Percentiles rank a stretch among this genome's conserved stretches.
phyloP scores from a whole-genome alignment of 805 yeast species.

The Naumovozyma castellii region DNA sequence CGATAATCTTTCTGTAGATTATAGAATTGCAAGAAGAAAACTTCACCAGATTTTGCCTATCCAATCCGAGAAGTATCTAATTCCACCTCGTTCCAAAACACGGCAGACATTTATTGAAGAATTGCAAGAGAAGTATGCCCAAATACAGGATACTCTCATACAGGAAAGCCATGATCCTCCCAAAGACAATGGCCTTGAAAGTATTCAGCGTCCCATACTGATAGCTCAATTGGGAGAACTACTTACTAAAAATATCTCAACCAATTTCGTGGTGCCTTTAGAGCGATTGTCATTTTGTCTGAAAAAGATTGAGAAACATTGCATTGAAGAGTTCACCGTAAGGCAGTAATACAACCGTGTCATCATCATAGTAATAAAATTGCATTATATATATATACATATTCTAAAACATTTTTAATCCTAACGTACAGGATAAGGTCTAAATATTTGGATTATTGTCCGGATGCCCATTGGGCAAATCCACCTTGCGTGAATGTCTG shows the following conservation, averaged over 20 bases:
- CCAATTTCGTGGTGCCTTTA: slow-evolving; percentile 11
- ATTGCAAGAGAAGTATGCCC: slow-evolving; percentile 19
- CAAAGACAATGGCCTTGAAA: neutral
- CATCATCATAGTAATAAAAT: neutral
- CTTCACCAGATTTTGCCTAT: slow-evolving; percentile 23
- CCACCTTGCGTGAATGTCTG: slow-evolving; percentile 29
- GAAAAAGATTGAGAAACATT: slow-evolving; percentile 7
- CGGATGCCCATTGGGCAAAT: slow-evolving; percentile 29
- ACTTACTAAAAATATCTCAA: slow-evolving; percentile 8
- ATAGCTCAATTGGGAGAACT: slow-evolving; percentile 10
- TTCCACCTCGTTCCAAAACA: neutral
- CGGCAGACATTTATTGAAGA: slow-evolving; percentile 13
- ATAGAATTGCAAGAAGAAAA: slow-evolving; percentile 24
- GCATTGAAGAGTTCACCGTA: neutral
- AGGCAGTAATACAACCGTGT: neutral
- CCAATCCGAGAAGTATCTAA: slow-evolving; percentile 3
- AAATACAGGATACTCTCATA: slow-evolving; percentile 9
- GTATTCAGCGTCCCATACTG: slow-evolving; percentile 1
- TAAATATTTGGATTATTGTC: slow-evolving; percentile 15
- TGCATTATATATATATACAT: neutral
- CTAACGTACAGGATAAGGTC: neutral
- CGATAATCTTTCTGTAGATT: slow-evolving; percentile 19
- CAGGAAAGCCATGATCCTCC: neutral
- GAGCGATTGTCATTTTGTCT: slow-evolving; percentile 9
- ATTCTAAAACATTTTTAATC: neutral